These are phyloP conservation scores for Mucor racemosus DNA, from an alignment of 371 early-diverging fungal species.

Conservation along the genomic window DNA sequence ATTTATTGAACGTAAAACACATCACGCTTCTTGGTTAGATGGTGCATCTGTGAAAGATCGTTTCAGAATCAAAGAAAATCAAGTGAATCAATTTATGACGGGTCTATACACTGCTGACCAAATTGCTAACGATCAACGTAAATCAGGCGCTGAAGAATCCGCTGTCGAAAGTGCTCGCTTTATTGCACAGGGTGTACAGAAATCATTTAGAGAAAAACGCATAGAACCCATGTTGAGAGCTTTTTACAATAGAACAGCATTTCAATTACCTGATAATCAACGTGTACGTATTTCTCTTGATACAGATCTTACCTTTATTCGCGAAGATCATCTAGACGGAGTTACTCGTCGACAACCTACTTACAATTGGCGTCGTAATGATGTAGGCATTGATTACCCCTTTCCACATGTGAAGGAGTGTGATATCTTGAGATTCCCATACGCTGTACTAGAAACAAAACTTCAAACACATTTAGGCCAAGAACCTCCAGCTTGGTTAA, in stretches of 20 bases:
- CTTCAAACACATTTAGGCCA: slow-evolving; percentile 86
- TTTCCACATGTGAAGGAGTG: slow-evolving; percentile 77
- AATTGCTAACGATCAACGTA: slow-evolving; percentile 78
- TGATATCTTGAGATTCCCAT: slow-evolving; percentile 71
- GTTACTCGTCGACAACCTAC: slow-evolving; percentile 53
- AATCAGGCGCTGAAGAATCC: slow-evolving; percentile 65
- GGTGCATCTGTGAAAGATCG: slow-evolving; percentile 76
- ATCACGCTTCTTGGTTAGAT: slow-evolving; percentile 93
- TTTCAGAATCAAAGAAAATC: slow-evolving; percentile 47
- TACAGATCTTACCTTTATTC: slow-evolving; percentile 94
- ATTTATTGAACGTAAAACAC: slow-evolving; percentile 97
- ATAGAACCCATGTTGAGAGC: slow-evolving; percentile 87
- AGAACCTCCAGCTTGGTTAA: slow-evolving; percentile 90
- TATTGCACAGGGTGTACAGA: slow-evolving; percentile 70
- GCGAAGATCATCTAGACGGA: slow-evolving; percentile 86
- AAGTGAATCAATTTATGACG: slow-evolving; percentile 48
- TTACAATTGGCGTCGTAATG: slow-evolving; percentile 87
- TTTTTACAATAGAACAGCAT: slow-evolving; percentile 97
- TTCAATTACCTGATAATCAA: slow-evolving; percentile 96
- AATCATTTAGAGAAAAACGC: slow-evolving; percentile 73
- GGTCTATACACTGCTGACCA: slow-evolving; percentile 90
- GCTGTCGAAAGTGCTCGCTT: slow-evolving; percentile 18
- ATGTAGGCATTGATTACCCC: slow-evolving; percentile 83
- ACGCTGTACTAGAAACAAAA: slow-evolving; percentile 87
- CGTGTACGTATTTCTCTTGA: slow-evolving; percentile 94